Conservation (phyloP, 2,329 filamentous ascomycete species). For the Pezicula rhizophila region DNA sequence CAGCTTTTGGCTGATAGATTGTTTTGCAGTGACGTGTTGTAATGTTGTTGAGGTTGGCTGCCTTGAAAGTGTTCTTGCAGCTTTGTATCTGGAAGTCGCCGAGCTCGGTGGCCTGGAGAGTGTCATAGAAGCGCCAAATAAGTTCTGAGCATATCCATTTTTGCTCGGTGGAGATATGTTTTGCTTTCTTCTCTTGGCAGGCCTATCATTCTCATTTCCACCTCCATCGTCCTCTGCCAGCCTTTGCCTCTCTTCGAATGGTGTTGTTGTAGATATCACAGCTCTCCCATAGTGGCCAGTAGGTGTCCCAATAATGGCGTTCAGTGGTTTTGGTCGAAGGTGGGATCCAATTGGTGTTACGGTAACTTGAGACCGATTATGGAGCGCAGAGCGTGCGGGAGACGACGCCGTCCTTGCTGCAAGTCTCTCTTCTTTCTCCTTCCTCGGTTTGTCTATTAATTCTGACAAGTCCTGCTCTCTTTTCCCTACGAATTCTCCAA, state of each 20-base stretch:
- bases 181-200: slow-evolving; percentile 36
- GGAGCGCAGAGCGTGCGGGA: slow-evolving; percentile 20
- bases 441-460: slow-evolving; percentile 63
- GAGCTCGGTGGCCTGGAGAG: slow-evolving; percentile 30
- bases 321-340: slow-evolving; percentile 51
- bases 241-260: slow-evolving; percentile 53
- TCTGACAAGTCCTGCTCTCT: slow-evolving; percentile 73
- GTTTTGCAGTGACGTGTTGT: background rate
- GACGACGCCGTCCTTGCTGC: slow-evolving; percentile 27
- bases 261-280: slow-evolving; percentile 50
- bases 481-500: slow-evolving; percentile 66
- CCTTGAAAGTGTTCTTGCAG: too few species aligned
- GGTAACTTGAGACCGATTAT: slow-evolving; percentile 8
- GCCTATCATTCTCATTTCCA: slow-evolving; percentile 22
- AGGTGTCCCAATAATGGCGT: slow-evolving; percentile 58
- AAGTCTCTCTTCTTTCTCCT: slow-evolving; percentile 45
- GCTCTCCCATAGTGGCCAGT: slow-evolving; percentile 59
- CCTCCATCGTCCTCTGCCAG: slow-evolving; percentile 10
- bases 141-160: slow-evolving; percentile 42
- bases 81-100: slow-evolving; percentile 1
- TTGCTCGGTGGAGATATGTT: slow-evolving; percentile 36
- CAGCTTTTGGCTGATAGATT: slow-evolving; percentile 2
- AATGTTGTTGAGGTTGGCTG: too few species aligned
- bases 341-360: slow-evolving; percentile 32
- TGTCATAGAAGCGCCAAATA: slow-evolving; percentile 42